Evolutionary conservation across 352 stramenopile genomes (phyloP).

Genomic region (Globisporangium radiosum): DNA sequence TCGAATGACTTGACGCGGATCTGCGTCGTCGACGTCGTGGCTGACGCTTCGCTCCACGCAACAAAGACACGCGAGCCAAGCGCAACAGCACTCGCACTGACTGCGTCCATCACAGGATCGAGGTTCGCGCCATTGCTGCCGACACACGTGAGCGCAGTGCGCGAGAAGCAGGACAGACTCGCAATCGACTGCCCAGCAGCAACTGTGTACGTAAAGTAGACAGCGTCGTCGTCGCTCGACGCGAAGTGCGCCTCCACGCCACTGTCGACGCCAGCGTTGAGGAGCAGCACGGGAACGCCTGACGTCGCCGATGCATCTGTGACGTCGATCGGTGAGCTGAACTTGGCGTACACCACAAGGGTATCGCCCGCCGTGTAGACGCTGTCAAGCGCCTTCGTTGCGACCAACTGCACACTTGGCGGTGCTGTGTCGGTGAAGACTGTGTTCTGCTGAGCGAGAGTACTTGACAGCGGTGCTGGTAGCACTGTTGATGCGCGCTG

Average conservation of each 20-base stretch:
- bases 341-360: constrained; percentile 29
- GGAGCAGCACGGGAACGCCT: constrained; percentile 30
- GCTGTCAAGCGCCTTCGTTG: constrained; percentile 28
- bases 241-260: constrained; percentile 20
- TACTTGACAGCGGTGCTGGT: constrained; percentile 15
- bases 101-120: constrained; percentile 23
- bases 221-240: constrained; percentile 24
- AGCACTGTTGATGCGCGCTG: constrained; percentile 35
- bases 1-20: constrained; percentile 42
- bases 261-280: constrained; percentile 31
- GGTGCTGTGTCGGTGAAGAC: constrained; percentile 34
- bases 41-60: constrained; percentile 41
- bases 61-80: constrained; percentile 29
- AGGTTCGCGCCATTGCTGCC: constrained; percentile 42
- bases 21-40: constrained; percentile 17
- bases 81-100: constrained; percentile 14
- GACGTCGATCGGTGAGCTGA: constrained; percentile 34
- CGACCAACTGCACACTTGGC: constrained; percentile 28
- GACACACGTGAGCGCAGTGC: constrained; percentile 35
- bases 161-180: constrained; percentile 32
- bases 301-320: constrained; percentile 1
- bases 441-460: constrained; percentile 10
- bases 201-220: constrained; percentile 57
- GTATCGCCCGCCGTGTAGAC: constrained; percentile 49
- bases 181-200: constrained; percentile 28